A percentile compares a stretch with the other conserved stretches of the same genome.
phyloP scores from a whole-genome alignment of 192 early-diverging fungal species.

The Cetraspora pellucida region DNA sequence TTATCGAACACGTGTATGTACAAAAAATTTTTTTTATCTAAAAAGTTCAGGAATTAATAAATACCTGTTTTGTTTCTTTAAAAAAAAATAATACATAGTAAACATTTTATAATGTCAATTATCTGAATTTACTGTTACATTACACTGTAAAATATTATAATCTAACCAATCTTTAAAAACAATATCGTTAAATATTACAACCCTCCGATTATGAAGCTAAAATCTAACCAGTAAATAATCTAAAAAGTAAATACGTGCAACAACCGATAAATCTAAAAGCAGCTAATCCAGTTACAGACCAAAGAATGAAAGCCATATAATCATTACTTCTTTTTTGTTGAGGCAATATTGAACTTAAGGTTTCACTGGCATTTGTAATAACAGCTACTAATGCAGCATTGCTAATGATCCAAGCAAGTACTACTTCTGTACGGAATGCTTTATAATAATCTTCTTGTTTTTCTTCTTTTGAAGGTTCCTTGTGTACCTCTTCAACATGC shows the following conservation, averaged over 20 bases:
- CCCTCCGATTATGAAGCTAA: neutral
- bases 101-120: too few relatives aligned
- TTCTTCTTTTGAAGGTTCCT: slow-evolving; percentile 67
- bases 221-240: slow-evolving; percentile 51
- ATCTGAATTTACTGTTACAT: too few relatives aligned
- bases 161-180: too few relatives aligned
- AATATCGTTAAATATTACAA: too few relatives aligned
- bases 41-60: too few relatives aligned
- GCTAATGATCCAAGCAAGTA: slow-evolving; percentile 79
- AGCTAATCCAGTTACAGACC: slow-evolving; percentile 71
- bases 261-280: slow-evolving; percentile 70
- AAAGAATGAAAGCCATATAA: slow-evolving; percentile 74
- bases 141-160: too few relatives aligned
- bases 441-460: slow-evolving; percentile 85
- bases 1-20: too few relatives aligned
- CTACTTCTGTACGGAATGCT: slow-evolving; percentile 76
- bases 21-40: too few relatives aligned
- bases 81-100: too few relatives aligned
- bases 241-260: slow-evolving; percentile 65
- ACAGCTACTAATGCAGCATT: slow-evolving; percentile 69
- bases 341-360: slow-evolving; percentile 36
- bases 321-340: slow-evolving; percentile 43
- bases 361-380: slow-evolving; percentile 55
- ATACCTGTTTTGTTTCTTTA: too few relatives aligned
- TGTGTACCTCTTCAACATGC: slow-evolving; percentile 46